Conservation (phyloP, 257 asterid species). For the Vinca minor region DNA sequence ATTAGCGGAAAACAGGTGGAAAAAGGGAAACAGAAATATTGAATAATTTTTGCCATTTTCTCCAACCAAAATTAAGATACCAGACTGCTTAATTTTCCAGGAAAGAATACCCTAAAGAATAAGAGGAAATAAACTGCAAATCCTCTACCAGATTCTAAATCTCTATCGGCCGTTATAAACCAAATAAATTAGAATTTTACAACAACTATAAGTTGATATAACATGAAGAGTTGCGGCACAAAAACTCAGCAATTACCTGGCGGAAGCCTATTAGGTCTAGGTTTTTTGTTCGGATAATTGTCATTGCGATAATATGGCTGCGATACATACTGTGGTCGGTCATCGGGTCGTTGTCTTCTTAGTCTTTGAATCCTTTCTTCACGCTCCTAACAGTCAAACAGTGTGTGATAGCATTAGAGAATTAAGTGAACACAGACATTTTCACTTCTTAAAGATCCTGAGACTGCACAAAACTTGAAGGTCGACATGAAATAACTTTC, state of each 20-base stretch:
- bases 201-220: too few species aligned
- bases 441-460: background rate
- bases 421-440: background rate
- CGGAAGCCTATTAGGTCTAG: slow-evolving; percentile 61
- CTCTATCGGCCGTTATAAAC: background rate
- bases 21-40: background rate
- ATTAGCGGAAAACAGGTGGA: background rate
- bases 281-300: slow-evolving; percentile 51
- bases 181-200: too few species aligned
- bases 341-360: slow-evolving; percentile 61
- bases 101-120: background rate
- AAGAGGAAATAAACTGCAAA: background rate
- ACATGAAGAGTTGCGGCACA: too few species aligned
- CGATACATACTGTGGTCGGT: slow-evolving; percentile 47
- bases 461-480: background rate
- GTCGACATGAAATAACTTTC: background rate
- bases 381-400: slow-evolving; percentile 52
- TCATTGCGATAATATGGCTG: slow-evolving; percentile 45
- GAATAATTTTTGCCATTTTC: too few species aligned
- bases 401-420: background rate
- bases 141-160: background rate
- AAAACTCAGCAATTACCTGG: slow-evolving; percentile 47
- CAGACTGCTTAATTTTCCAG: background rate
- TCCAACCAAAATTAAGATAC: background rate
- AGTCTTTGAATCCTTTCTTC: slow-evolving; percentile 72